phyloP scores from a whole-genome alignment of 192 early-diverging fungal genomes.

The Geranomyces variabilis region DNA sequence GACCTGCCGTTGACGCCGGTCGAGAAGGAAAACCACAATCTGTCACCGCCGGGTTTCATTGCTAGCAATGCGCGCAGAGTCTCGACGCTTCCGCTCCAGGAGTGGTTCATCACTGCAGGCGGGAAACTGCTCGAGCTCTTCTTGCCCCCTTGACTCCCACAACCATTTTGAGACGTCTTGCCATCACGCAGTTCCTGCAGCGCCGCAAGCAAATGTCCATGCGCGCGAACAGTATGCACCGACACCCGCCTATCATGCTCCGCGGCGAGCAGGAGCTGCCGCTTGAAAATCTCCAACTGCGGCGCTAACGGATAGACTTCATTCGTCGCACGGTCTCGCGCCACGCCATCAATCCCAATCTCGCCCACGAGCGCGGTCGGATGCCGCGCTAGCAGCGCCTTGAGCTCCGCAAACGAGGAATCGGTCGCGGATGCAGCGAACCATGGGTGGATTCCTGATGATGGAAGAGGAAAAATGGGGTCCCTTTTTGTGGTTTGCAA shows the following conservation, averaged over 20 bases:
- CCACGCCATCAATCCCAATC: conserved; percentile 66
- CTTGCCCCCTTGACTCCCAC: conserved; percentile 30
- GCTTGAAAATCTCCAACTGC: conserved; percentile 60
- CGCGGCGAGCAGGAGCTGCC: conserved; percentile 74
- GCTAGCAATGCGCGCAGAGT: conserved; percentile 58
- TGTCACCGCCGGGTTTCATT: conserved; percentile 36
- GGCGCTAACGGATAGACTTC: conserved; percentile 44
- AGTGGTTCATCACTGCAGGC: conserved; percentile 76
- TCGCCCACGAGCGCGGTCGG: conserved; percentile 61
- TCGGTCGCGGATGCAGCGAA: conserved; percentile 17
- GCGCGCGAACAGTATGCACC: conserved; percentile 80
- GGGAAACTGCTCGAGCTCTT: conserved; percentile 33
- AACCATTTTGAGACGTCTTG: neutral
- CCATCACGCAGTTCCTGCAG: conserved; percentile 37
- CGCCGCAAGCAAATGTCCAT: conserved; percentile 60
- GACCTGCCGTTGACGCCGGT: conserved; percentile 73
- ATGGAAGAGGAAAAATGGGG: neutral
- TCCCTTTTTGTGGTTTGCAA: neutral
- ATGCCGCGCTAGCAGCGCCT: conserved; percentile 34
- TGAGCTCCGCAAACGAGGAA: neutral
- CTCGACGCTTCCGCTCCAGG: conserved; percentile 79
- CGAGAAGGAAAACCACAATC: conserved; percentile 81
- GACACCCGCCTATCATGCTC: conserved; percentile 65
- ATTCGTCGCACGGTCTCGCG: conserved; percentile 46
- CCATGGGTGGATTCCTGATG: conserved; percentile 46